Percentiles rank a stretch among this genome's conserved stretches.
These are phyloP conservation scores for Phaeosphaeriaceae sp. DNA, from an alignment of 2,329 filamentous ascomycete genomes.

Conservation along the genomic window DNA sequence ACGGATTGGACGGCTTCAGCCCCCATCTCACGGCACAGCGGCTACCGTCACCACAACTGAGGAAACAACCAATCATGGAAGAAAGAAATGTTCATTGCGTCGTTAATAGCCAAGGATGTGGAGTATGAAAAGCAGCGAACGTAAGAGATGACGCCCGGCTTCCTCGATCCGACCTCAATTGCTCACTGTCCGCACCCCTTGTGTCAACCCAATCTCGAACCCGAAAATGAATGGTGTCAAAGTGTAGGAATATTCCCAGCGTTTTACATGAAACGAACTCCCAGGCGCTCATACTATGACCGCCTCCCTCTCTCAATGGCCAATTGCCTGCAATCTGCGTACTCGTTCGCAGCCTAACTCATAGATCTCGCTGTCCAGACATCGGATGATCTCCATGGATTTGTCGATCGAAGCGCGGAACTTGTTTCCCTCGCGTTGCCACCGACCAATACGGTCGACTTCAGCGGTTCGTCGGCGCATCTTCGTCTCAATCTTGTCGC, in stretches of 20 bases:
- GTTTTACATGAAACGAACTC: conserved; percentile 46
- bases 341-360: conserved; percentile 66
- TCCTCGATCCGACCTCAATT: conserved; percentile 31
- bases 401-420: conserved; percentile 69
- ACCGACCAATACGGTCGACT: conserved; percentile 75
- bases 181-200: conserved; percentile 38
- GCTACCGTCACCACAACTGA: conserved; percentile 40
- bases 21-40: conserved; percentile 48
- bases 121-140: conserved; percentile 42
- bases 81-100: conserved; percentile 38
- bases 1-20: conserved; percentile 49
- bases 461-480: conserved; percentile 77
- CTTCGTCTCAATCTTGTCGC: conserved; percentile 89
- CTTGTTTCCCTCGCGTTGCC: conserved; percentile 72
- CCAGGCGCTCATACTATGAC: conserved; percentile 37
- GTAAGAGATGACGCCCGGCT: conserved; percentile 48
- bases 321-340: conserved; percentile 45
- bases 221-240: conserved; percentile 43
- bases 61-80: conserved; percentile 42
- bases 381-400: conserved; percentile 74
- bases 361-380: conserved; percentile 72
- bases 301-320: conserved; percentile 28
- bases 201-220: conserved; percentile 35
- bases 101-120: conserved; percentile 34
- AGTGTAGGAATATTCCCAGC: conserved; percentile 32